phyloP scores from a whole-genome alignment of 768 basidiomycete species.

The Macrolepiota albuminosa region DNA sequence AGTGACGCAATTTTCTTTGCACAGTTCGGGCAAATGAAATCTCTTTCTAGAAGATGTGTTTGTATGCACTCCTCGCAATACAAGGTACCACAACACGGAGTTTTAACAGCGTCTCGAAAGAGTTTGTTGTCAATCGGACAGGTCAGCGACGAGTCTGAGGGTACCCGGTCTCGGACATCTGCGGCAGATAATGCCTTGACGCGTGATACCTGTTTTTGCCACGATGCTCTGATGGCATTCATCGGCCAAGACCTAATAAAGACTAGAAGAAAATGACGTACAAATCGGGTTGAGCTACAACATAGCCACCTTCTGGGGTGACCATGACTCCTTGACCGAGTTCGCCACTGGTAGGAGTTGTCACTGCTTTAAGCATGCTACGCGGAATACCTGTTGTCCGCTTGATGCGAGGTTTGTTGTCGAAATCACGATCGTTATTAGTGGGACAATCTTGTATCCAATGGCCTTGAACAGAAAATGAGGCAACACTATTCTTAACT shows the following conservation, averaged over 20 bases:
- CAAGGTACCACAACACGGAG: constrained; percentile 85
- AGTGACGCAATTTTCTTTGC: constrained; percentile 82
- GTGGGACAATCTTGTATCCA: constrained; percentile 99
- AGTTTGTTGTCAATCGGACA: constrained; percentile 94
- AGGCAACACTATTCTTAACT: constrained; percentile 7
- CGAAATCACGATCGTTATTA: constrained; percentile 92
- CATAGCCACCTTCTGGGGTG: constrained; percentile 97
- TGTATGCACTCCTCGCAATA: constrained; percentile 99
- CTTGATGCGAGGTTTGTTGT: constrained; percentile 93
- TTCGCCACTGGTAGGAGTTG: constrained; percentile 70
- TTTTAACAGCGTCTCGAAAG: constrained; percentile 91
- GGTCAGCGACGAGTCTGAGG: constrained; percentile 71
- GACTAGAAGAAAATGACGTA: constrained; percentile 38
- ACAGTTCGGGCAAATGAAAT: constrained; percentile 92
- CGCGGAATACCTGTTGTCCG: constrained; percentile 97
- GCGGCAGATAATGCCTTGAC: constrained; percentile 78
- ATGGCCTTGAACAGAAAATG: constrained; percentile 57
- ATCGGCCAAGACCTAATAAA: not conserved
- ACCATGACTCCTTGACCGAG: constrained; percentile 92
- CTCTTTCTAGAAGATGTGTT: constrained; percentile 88
- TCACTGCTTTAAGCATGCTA: constrained; percentile 95
- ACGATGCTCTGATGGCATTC: constrained; percentile 61
- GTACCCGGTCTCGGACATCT: constrained; percentile 84
- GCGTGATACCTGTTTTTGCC: constrained; percentile 87
- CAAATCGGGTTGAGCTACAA: constrained; percentile 95